phyloP scores from a whole-genome alignment of 345 rosid genomes.

The Eucalyptus sp. region DNA sequence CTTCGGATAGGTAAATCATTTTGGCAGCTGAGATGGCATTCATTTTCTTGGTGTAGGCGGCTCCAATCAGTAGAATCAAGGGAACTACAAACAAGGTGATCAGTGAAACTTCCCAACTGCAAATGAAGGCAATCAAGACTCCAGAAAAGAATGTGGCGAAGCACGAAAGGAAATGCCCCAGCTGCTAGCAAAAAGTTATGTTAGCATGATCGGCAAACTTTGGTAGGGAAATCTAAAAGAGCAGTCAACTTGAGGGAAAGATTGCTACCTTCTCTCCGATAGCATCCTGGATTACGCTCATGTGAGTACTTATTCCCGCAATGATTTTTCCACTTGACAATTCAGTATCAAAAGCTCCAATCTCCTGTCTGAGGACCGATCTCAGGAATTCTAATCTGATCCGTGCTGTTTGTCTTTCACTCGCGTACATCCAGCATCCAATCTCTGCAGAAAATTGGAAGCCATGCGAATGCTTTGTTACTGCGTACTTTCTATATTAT shows the following conservation, averaged over 20 bases:
- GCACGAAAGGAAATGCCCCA: slow-evolving; percentile 57
- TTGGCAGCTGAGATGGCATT: slow-evolving; percentile 28
- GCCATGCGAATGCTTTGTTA: neutral
- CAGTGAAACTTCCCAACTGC: slow-evolving; percentile 52
- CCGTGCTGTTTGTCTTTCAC: slow-evolving; percentile 41
- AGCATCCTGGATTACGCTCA: slow-evolving; percentile 55
- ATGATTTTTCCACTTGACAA: slow-evolving; percentile 41
- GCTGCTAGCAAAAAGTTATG: slow-evolving; percentile 2
- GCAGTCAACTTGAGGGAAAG: neutral
- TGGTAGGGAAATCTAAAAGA: neutral
- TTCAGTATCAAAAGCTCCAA: slow-evolving; percentile 58
- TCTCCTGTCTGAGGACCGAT: slow-evolving; percentile 44
- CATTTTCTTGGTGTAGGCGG: slow-evolving; percentile 49
- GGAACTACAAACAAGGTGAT: slow-evolving; percentile 41
- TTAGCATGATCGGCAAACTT: neutral
- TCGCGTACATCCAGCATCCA: slow-evolving; percentile 61
- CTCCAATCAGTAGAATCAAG: slow-evolving; percentile 39
- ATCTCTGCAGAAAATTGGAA: slow-evolving; percentile 22
- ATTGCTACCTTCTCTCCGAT: slow-evolving; percentile 49
- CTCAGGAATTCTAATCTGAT: slow-evolving; percentile 31
- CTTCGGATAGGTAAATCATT: slow-evolving; percentile 34
- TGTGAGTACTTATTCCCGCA: slow-evolving; percentile 38
- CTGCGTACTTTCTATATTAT: neutral
- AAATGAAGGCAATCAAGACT: slow-evolving; percentile 36
- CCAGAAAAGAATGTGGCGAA: slow-evolving; percentile 45